Evolutionary conservation across 1,284 basidiomycete species (phyloP), one percentile per base, ranked within the genome.

Genomic region (Coniferiporia sulphurascens): DNA sequence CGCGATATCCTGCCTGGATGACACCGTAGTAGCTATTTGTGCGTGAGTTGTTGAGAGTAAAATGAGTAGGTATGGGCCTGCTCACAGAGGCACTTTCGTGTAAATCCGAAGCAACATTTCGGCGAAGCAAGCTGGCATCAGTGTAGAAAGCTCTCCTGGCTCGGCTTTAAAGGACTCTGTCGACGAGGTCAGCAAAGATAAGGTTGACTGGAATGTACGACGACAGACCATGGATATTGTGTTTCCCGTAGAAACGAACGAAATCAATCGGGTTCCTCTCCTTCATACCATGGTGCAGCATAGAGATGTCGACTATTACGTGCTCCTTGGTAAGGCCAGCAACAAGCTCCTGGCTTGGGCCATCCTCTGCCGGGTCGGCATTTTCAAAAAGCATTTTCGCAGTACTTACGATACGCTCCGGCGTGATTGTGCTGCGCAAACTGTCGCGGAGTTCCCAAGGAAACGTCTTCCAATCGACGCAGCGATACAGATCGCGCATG

Each of bases 201-300:
- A 48, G 27, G 46, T 46, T 49, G 17, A 7, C 43, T 17, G 6
- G 10, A 52, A 45, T 27, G 17, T 15, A 32, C 19, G 15, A 32
- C 27, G 27, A 58, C 80, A 61, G 65, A 89, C 88, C 64, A 61
- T 84, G 69, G 0, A 80, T 81, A 32, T 79, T 74, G n/a, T 75
- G 72, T 70, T 91, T 91, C 0, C 85, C 84, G 66, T 90, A 92
- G 66, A 91, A 92, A 65, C 77, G 81, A 58, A 90, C 81, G 32
- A 72, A 76, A 48, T 86, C 78, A 27, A 92, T 67, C 1, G 90
- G 89, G 65, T 89, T 89, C 64, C 76, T 71, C 56, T 84, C 80
- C 62, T 80, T 76, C 83, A 86, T 89, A 0, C 90, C 89, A 65
- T 89, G 85, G 66, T 91, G 89, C 75, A 91, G 78, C 13, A 70